A percentile compares a stretch with the other conserved stretches of the same genome.
Evolutionary conservation across 164 flowering plant species (phyloP).

Genomic region (Stephania japonica): DNA sequence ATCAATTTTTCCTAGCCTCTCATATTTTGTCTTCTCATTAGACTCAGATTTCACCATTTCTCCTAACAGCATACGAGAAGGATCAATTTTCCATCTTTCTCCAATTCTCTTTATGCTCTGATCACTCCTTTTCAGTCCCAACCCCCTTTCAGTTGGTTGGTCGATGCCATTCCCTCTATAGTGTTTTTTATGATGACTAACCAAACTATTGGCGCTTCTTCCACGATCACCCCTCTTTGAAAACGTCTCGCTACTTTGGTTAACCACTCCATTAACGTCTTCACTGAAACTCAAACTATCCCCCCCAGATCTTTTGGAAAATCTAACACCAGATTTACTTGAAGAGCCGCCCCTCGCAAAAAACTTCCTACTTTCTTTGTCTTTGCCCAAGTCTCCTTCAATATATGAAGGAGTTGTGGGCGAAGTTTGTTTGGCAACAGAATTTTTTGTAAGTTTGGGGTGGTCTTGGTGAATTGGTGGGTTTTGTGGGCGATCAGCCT

Average conservation of each 20-base stretch:
- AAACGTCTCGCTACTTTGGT: background rate
- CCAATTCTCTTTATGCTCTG: slow-evolving; percentile 1
- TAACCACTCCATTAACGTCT: slow-evolving; percentile 5
- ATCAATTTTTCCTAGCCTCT: background rate
- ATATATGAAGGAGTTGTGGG: background rate
- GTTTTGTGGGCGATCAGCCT: slow-evolving; percentile 26
- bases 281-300: slow-evolving; percentile 8
- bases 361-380: background rate
- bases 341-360: slow-evolving; percentile 6
- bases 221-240: background rate
- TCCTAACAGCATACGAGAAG: background rate
- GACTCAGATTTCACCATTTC: background rate
- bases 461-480: slow-evolving; percentile 1
- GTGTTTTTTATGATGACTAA: slow-evolving; percentile 6
- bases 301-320: background rate
- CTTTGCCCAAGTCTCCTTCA: slow-evolving; percentile 9
- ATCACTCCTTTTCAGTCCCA: background rate
- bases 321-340: slow-evolving; percentile 9
- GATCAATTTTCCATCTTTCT: slow-evolving; percentile 7
- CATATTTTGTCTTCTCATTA: background rate
- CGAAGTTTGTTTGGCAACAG: background rate
- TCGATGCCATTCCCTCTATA: slow-evolving; percentile 5
- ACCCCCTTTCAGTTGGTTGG: background rate
- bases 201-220: slow-evolving; percentile 1
- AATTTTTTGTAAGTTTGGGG: background rate